phyloP scores from a whole-genome alignment of 2,329 filamentous ascomycete genomes.

The Hymenoscyphus repandus region DNA sequence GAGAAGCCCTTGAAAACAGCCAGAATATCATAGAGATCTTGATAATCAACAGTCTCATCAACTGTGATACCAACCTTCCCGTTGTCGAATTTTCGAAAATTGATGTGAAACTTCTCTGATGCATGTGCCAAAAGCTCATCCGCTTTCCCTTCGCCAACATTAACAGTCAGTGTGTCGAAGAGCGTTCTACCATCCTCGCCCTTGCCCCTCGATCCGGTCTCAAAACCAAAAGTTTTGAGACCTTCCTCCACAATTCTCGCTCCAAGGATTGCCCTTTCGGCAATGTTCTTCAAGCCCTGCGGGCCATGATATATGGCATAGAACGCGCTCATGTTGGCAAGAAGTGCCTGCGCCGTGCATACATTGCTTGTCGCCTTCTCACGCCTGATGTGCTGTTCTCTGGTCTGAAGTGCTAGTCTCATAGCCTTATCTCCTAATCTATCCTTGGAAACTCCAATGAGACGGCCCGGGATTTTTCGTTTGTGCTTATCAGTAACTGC shows the following conservation, averaged over 20 bases:
- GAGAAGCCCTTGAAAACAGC: conserved; percentile 44
- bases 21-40: conserved; percentile 53
- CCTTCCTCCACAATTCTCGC: conserved; percentile 64
- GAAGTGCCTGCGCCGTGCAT: conserved; percentile 87
- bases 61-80: conserved; percentile 67
- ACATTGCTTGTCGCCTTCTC: conserved; percentile 98
- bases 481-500: conserved; percentile 87
- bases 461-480: conserved; percentile 85
- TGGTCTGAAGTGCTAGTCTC: conserved; percentile 80
- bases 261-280: conserved; percentile 68
- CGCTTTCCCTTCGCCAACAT: conserved; percentile 46
- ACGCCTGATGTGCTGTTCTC: conserved; percentile 92
- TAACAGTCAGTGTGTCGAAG: conserved; percentile 78
- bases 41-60: conserved; percentile 64
- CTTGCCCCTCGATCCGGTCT: conserved; percentile 54
- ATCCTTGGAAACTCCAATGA: conserved; percentile 90
- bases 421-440: conserved; percentile 76
- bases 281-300: conserved; percentile 74
- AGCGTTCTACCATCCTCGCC: conserved; percentile 51
- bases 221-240: conserved; percentile 57
- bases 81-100: conserved; percentile 57
- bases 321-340: conserved; percentile 94
- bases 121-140: conserved; percentile 46
- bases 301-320: conserved; percentile 95
- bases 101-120: conserved; percentile 48